Conservation (phyloP, 495 filamentous ascomycete species). For the Aspergillus olivimuriae region DNA sequence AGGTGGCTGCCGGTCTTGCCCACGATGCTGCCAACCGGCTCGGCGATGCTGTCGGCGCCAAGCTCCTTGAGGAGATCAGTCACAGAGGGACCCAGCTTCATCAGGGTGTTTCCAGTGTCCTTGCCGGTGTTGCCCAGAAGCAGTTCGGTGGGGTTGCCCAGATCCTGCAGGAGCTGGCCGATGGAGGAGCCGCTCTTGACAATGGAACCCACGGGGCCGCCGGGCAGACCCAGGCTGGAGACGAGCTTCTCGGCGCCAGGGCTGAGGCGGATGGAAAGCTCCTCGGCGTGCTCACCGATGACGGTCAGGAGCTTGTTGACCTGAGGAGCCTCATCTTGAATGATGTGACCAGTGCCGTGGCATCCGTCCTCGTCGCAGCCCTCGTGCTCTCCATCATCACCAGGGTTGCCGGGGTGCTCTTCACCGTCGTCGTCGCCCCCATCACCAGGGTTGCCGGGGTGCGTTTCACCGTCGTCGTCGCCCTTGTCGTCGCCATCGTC, state of each 20-base stretch:
- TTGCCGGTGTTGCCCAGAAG: constrained; percentile 12
- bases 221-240: constrained; percentile 9
- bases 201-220: constrained; percentile 11
- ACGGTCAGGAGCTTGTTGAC: constrained; percentile 17
- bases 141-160: constrained; percentile 1
- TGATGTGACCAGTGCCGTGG: constrained; percentile 20
- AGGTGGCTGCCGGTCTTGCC: constrained; percentile 8
- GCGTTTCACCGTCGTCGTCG: neutral
- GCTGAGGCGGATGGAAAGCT: constrained; percentile 12
- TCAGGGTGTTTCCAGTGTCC: constrained; percentile 9
- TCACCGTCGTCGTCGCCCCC: neutral
- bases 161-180: constrained; percentile 1
- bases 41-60: neutral
- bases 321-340: constrained; percentile 22
- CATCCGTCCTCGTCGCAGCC: constrained; percentile 13
- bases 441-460: neutral
- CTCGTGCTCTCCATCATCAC: neutral
- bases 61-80: neutral
- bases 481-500: neutral
- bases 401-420: neutral
- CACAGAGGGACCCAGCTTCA: neutral
- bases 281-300: constrained; percentile 10
- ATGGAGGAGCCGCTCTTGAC: constrained; percentile 4
- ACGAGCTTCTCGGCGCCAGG: constrained; percentile 10
- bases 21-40: constrained; percentile 4